Evolutionary conservation across 2,329 filamentous ascomycete genomes (phyloP).

Genomic region (Teratosphaeriaceae sp.): DNA sequence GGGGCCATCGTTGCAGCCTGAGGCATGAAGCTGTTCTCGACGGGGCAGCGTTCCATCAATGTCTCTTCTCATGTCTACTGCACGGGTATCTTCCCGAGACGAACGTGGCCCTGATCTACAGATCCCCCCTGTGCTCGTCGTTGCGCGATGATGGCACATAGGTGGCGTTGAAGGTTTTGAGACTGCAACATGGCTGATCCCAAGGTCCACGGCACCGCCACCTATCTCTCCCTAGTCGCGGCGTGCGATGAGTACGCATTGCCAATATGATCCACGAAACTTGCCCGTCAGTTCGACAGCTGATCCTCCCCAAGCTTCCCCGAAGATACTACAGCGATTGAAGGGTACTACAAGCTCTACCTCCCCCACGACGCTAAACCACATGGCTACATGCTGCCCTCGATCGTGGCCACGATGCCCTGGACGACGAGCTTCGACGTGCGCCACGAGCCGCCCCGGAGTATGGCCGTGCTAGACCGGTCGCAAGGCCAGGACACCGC

Average conservation of each 20-base stretch:
- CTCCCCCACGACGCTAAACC: constrained; percentile 58
- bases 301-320: constrained; percentile 37
- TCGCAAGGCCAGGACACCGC: constrained; percentile 58
- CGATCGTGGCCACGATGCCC: constrained; percentile 52
- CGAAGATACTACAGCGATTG: constrained; percentile 36
- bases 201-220: neutral
- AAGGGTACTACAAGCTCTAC: constrained; percentile 56
- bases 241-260: constrained; percentile 5
- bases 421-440: constrained; percentile 52
- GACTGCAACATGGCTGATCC: neutral
- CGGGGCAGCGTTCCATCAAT: neutral
- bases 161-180: too few species aligned
- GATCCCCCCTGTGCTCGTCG: too few species aligned
- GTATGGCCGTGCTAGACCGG: constrained; percentile 31
- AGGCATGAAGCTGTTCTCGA: neutral
- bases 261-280: neutral
- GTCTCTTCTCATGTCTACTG: too few species aligned
- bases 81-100: too few species aligned
- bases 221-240: constrained; percentile 1
- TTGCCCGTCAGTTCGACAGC: too few species aligned
- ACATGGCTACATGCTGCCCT: constrained; percentile 52
- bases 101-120: too few species aligned
- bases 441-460: constrained; percentile 19
- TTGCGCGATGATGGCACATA: too few species aligned
- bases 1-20: too few species aligned